Percentiles rank a stretch among this genome's conserved stretches.
phyloP scores from a whole-genome alignment of 306 rosid species.

The Trifolium fragiferum region DNA sequence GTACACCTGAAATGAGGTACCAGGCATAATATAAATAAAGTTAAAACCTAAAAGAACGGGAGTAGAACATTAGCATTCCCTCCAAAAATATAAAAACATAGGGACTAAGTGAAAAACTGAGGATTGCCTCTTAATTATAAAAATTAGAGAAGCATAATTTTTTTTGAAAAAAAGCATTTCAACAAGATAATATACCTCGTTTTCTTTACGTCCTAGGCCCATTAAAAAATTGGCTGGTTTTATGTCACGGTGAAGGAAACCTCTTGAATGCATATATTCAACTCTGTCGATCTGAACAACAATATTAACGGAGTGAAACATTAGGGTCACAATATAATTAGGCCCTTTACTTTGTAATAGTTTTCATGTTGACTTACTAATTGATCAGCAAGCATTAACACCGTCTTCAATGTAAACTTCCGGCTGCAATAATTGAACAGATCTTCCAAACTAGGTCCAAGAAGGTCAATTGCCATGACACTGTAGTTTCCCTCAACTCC shows the following conservation, averaged over 20 bases:
- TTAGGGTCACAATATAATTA: slow-evolving; percentile 29
- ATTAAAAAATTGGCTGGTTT: slow-evolving; percentile 96
- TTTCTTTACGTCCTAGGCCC: slow-evolving; percentile 98
- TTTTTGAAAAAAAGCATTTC: slow-evolving; percentile 24
- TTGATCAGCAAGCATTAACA: slow-evolving; percentile 99
- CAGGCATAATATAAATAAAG: slow-evolving; percentile 30
- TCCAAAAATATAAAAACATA: too few relatives aligned
- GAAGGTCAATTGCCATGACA: slow-evolving; percentile 96
- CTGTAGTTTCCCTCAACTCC: slow-evolving; percentile 95
- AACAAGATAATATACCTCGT: slow-evolving; percentile 69
- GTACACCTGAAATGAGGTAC: slow-evolving; percentile 71
- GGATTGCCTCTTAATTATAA: too few relatives aligned
- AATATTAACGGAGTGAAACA: slow-evolving; percentile 28
- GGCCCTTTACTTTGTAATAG: slow-evolving; percentile 28
- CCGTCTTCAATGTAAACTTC: slow-evolving; percentile 86
- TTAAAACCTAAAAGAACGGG: background rate
- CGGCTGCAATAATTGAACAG: slow-evolving; percentile 94
- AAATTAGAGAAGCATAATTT: too few relatives aligned
- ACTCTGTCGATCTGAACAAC: slow-evolving; percentile 84
- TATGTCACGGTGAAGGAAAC: slow-evolving; percentile 99
- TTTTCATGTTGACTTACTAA: slow-evolving; percentile 62
- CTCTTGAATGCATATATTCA: slow-evolving; percentile 97
- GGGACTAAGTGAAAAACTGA: too few relatives aligned
- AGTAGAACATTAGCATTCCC: too few relatives aligned
- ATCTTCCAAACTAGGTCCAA: slow-evolving; percentile 99